A percentile compares a stretch with the other conserved stretches of the same genome.
These are phyloP conservation scores for Corinectria fuckeliana DNA, from an alignment of 2,329 filamentous ascomycete species.

Conservation along the genomic window DNA sequence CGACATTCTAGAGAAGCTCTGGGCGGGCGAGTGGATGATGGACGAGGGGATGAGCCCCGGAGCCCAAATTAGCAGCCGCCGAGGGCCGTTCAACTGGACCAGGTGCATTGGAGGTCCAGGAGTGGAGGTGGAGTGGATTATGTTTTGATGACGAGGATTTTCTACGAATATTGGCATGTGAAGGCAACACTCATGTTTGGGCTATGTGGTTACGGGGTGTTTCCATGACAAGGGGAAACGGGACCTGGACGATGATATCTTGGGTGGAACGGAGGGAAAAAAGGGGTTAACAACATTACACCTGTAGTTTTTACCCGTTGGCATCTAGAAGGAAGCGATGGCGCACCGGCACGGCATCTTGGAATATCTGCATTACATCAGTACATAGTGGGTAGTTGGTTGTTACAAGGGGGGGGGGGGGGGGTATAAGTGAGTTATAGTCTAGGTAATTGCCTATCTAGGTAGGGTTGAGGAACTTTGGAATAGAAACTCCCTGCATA, in stretches of 20 bases:
- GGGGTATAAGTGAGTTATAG: background rate
- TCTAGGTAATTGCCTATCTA: slow-evolving; percentile 10
- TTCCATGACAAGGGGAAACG: slow-evolving; percentile 7
- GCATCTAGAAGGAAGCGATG: slow-evolving; percentile 16
- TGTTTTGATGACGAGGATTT: slow-evolving; percentile 55
- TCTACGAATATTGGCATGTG: slow-evolving; percentile 26
- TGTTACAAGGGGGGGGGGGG: background rate
- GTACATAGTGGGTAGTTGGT: background rate
- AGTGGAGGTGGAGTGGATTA: slow-evolving; percentile 70
- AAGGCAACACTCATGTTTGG: slow-evolving; percentile 16
- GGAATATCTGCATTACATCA: slow-evolving; percentile 4
- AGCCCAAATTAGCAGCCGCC: slow-evolving; percentile 45
- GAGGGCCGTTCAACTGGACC: slow-evolving; percentile 64
- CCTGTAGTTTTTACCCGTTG: background rate
- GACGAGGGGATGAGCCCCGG: slow-evolving; percentile 44
- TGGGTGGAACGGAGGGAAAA: background rate
- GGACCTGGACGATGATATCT: background rate
- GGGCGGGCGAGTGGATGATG: slow-evolving; percentile 64
- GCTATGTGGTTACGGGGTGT: background rate
- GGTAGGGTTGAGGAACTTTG: slow-evolving; percentile 15
- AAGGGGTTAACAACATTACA: background rate
- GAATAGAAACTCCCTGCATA: slow-evolving; percentile 15
- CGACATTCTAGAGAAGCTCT: slow-evolving; percentile 84
- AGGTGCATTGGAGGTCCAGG: slow-evolving; percentile 63
- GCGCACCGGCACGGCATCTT: slow-evolving; percentile 11